Base-by-base conservation (phyloP, 1,284 basidiomycete genomes). In the Acaromyces ingoldii region DNA sequence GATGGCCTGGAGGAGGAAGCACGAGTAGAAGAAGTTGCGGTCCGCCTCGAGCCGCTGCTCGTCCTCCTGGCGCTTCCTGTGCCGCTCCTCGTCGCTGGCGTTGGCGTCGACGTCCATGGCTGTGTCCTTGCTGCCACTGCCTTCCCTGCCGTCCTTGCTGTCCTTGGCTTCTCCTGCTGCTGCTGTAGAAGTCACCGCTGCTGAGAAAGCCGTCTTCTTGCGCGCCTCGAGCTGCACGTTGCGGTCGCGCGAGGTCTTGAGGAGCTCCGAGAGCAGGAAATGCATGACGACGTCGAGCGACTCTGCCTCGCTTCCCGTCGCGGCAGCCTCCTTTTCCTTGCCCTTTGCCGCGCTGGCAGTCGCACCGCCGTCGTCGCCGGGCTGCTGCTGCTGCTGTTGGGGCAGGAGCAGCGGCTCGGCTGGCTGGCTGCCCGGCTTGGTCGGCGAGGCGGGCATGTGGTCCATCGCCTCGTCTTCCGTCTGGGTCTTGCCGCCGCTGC, bases 1-100 rank as follows among this genome's bases (percentile, higher is more conserved):
- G 43, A 97, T 79, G 60, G 86, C 86, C 70, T 93, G 89, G 84
- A 97, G 88, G 56, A 96, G 77, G 79, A 96, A 90, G 66, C 86
- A 88, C 11, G 83, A 80, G 72, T 92, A 93, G 57, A 85, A 78
- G 66, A 80, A 81, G n/a, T 51, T 19, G 10, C 53, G 56, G 39
- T 72, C 70, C 34, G 55, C 53, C 40, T 55, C 36, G 25, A 40
- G 25, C 19, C 19, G 33, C 13, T 7, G 13, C 30, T 50, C 26
- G 3, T 28, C 42, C 19, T 45, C 25, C 3, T 4, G 17, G 30
- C 13, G 2, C 13, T 22, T 3, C 24, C 41, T 28, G 31, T 24
- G 22, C 7, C 22, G 15, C 21, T 44, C 29, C 11, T 25, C 37
- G 13, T 6, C 36, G 6, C 13, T 30, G 24, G n/a, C 19, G 11